phyloP scores from a whole-genome alignment of 805 yeast genomes.

The Candida insectorum region DNA sequence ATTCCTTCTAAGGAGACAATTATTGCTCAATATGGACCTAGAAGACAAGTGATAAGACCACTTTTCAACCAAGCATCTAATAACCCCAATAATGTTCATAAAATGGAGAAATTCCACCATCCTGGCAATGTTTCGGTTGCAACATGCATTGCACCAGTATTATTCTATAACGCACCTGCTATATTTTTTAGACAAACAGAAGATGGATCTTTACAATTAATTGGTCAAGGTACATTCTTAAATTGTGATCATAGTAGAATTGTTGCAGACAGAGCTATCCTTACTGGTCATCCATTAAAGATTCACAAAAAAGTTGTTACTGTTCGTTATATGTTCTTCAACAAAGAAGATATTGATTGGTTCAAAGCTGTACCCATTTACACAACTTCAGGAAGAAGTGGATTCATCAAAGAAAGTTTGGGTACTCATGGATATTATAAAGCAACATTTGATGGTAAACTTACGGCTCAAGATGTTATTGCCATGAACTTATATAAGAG shows the following conservation, averaged over 20 bases:
- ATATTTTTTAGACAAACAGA: conserved; percentile 65
- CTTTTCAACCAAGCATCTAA: conserved; percentile 75
- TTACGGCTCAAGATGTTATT: conserved; percentile 87
- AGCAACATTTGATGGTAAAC: conserved; percentile 87
- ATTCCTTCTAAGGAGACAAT: conserved; percentile 78
- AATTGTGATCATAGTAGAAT: conserved; percentile 83
- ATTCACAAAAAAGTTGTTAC: conserved; percentile 92
- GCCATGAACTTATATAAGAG: conserved; percentile 94
- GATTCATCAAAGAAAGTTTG: conserved; percentile 89
- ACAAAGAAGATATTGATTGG: conserved; percentile 80
- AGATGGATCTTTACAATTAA: conserved; percentile 56
- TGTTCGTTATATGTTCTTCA: conserved; percentile 95
- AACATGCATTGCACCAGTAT: conserved; percentile 82
- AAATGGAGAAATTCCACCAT: conserved; percentile 79
- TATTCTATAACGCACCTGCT: conserved; percentile 81
- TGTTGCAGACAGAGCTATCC: conserved; percentile 79
- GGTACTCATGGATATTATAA: conserved; percentile 99
- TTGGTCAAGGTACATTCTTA: conserved; percentile 88
- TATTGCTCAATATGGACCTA: conserved; percentile 88
- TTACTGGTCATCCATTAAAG: conserved; percentile 94
- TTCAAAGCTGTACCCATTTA: conserved; percentile 90
- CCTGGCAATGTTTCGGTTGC: conserved; percentile 70
- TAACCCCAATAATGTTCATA: conserved; percentile 81
- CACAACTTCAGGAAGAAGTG: conserved; percentile 89
- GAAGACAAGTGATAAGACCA: conserved; percentile 82